Evolutionary conservation across 2,329 filamentous ascomycete species (phyloP).

Genomic region (Bipolaris oryzae): DNA sequence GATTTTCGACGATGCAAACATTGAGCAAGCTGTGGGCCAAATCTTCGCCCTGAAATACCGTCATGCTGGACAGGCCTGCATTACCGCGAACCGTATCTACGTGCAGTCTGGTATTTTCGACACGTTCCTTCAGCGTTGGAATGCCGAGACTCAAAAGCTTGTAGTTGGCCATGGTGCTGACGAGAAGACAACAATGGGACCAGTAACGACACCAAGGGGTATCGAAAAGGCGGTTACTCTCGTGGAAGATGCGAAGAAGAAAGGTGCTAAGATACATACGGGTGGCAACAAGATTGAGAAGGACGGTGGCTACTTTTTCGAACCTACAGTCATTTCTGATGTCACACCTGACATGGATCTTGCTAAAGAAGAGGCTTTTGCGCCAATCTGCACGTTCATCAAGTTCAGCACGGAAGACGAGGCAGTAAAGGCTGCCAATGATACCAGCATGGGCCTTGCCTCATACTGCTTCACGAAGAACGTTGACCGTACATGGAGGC

Average conservation of each 20-base stretch:
- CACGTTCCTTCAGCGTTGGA: slow-evolving; percentile 60
- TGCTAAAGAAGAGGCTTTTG: slow-evolving; percentile 67
- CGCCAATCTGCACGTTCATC: slow-evolving; percentile 67
- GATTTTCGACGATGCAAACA: slow-evolving; percentile 68
- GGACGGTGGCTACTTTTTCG: slow-evolving; percentile 69
- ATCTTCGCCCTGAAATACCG: slow-evolving; percentile 60
- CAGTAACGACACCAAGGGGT: slow-evolving; percentile 62
- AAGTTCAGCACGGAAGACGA: slow-evolving; percentile 71
- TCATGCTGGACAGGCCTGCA: slow-evolving; percentile 69
- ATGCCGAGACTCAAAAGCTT: slow-evolving; percentile 61
- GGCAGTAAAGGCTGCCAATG: slow-evolving; percentile 64
- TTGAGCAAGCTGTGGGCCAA: slow-evolving; percentile 59
- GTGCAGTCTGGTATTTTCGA: slow-evolving; percentile 68
- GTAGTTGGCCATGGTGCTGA: slow-evolving; percentile 67
- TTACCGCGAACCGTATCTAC: slow-evolving; percentile 69
- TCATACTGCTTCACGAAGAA: slow-evolving; percentile 73
- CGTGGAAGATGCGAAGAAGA: slow-evolving; percentile 67
- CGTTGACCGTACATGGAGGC: slow-evolving; percentile 67
- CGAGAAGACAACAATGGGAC: slow-evolving; percentile 64
- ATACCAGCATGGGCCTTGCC: slow-evolving; percentile 68
- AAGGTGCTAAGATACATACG: slow-evolving; percentile 67
- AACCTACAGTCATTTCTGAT: slow-evolving; percentile 68
- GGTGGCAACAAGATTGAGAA: slow-evolving; percentile 61
- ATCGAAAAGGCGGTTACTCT: slow-evolving; percentile 64
- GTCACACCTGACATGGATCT: slow-evolving; percentile 65